These are phyloP conservation scores for Ambrosiella beaveri DNA, from an alignment of 2,329 filamentous ascomycete species.

Conservation along the genomic window DNA sequence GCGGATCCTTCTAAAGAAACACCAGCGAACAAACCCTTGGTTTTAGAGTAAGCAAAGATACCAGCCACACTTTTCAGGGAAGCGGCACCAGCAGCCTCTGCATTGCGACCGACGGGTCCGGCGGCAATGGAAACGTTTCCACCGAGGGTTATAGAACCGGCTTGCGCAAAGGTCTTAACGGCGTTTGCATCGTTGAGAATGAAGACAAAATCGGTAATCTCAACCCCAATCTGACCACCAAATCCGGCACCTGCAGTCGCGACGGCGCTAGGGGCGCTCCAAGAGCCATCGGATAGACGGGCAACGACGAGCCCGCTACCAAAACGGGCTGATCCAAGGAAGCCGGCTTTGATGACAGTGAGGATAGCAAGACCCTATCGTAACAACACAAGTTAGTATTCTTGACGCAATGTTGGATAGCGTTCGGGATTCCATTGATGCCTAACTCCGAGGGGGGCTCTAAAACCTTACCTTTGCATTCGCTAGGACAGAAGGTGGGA, in stretches of 20 bases:
- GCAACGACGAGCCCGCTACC: slow-evolving; percentile 71
- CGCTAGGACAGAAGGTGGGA: slow-evolving; percentile 74
- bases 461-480: slow-evolving; percentile 58
- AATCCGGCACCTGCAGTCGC: slow-evolving; percentile 67
- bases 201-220: slow-evolving; percentile 90
- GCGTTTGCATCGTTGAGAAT: slow-evolving; percentile 85
- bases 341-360: slow-evolving; percentile 74
- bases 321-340: slow-evolving; percentile 66
- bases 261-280: slow-evolving; percentile 70
- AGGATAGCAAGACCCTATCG: slow-evolving; percentile 60
- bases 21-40: slow-evolving; percentile 90
- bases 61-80: slow-evolving; percentile 78
- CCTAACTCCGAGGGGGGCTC: background rate
- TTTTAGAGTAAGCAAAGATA: slow-evolving; percentile 95
- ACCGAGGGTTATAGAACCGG: slow-evolving; percentile 77
- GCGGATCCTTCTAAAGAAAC: slow-evolving; percentile 87
- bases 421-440: too few species aligned
- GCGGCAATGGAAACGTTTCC: slow-evolving; percentile 94
- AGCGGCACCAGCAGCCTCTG: slow-evolving; percentile 86
- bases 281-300: slow-evolving; percentile 56
- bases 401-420: background rate
- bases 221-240: slow-evolving; percentile 73
- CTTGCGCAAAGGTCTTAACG: slow-evolving; percentile 85
- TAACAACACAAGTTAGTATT: background rate
- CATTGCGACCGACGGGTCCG: slow-evolving; percentile 83